These are phyloP conservation scores for Phytopythium vexans DNA, from an alignment of 352 stramenopile genomes.

Conservation along the genomic window DNA sequence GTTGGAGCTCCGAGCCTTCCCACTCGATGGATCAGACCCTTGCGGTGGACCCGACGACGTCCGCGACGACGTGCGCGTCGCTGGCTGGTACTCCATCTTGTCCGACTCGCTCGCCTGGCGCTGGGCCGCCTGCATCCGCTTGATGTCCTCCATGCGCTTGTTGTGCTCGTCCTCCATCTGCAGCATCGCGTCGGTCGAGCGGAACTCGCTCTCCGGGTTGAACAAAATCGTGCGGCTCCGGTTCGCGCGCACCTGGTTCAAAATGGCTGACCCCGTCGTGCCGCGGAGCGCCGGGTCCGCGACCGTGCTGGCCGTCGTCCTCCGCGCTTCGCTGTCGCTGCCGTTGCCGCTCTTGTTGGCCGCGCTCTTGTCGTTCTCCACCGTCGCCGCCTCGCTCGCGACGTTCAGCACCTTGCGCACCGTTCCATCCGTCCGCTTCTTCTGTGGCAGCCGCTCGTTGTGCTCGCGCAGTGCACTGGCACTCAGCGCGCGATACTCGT, in stretches of 20 bases:
- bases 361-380: slow-evolving; percentile 4
- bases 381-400: not conserved
- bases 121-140: slow-evolving; percentile 20
- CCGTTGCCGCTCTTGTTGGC: not conserved
- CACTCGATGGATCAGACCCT: no score
- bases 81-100: not conserved
- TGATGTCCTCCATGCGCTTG: slow-evolving; percentile 40
- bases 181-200: slow-evolving; percentile 22
- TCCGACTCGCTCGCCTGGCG: not conserved
- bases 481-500: slow-evolving; percentile 17
- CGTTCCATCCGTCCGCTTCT: not conserved
- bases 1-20: not conserved
- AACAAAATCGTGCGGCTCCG: slow-evolving; percentile 38
- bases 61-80: not conserved
- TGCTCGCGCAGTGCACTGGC: slow-evolving; percentile 19
- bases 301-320: not conserved
- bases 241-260: slow-evolving; percentile 45
- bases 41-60: not conserved
- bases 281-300: slow-evolving; percentile 8
- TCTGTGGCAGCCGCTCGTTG: slow-evolving; percentile 9
- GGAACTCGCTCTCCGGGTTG: slow-evolving; percentile 26
- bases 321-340: not conserved
- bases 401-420: slow-evolving; percentile 1
- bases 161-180: slow-evolving; percentile 44
- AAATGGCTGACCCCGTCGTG: slow-evolving; percentile 35